Conservation (phyloP, 805 yeast species). For the Cyberlindnera galapagoensis region DNA sequence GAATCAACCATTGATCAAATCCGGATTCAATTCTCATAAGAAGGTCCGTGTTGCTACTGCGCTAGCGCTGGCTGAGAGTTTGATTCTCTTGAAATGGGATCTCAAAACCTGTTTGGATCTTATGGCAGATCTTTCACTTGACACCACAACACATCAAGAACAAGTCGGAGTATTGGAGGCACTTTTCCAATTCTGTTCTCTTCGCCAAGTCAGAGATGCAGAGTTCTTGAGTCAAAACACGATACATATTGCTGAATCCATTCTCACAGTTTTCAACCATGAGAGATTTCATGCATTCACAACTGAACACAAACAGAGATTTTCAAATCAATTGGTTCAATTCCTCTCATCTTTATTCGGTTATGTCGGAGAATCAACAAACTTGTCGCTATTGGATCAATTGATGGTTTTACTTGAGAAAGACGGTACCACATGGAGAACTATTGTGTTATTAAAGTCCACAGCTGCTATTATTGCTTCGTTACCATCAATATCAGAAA, state of each 20-base stretch:
- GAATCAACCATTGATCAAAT: constrained; percentile 8
- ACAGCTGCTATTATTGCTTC: constrained; percentile 26
- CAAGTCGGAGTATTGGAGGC: constrained; percentile 31
- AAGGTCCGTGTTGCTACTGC: constrained; percentile 24
- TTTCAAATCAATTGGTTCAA: constrained; percentile 18
- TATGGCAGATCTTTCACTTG: constrained; percentile 20
- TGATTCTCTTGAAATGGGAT: constrained; percentile 17
- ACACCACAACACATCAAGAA: constrained; percentile 19
- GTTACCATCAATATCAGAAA: constrained; percentile 16
- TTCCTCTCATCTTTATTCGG: constrained; percentile 19
- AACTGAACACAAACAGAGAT: constrained; percentile 14
- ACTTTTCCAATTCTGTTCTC: constrained; percentile 27
- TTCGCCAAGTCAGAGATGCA: constrained; percentile 23
- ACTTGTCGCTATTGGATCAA: constrained; percentile 25
- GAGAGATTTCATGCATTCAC: constrained; percentile 18
- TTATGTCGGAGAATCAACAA: constrained; percentile 29
- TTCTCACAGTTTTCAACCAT: constrained; percentile 25
- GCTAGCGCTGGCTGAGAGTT: constrained; percentile 29
- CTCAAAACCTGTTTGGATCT: constrained; percentile 17
- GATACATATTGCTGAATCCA: constrained; percentile 18
- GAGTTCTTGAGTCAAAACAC: constrained; percentile 24
- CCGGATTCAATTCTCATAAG: constrained; percentile 17
- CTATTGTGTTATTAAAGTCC: constrained; percentile 16
- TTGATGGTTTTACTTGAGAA: constrained; percentile 10
- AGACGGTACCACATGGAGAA: constrained; percentile 8